phyloP scores from a whole-genome alignment of 225 moss, liverwort and hornwort species.

The Bryum argenteum region DNA sequence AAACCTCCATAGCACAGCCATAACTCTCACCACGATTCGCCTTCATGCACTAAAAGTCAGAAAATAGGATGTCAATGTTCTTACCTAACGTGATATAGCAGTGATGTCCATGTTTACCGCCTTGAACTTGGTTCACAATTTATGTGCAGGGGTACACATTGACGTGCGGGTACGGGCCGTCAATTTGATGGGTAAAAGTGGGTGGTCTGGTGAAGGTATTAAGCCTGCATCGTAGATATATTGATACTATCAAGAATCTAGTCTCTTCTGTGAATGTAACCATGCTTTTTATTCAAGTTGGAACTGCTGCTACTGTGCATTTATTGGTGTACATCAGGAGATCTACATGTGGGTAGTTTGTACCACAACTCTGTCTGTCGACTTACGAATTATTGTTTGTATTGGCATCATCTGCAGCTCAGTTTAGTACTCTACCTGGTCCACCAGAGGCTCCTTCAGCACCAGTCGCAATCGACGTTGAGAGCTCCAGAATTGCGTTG shows the following conservation, averaged over 20 bases:
- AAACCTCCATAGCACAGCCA: not conserved
- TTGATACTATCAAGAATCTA: not conserved
- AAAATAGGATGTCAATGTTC: not conserved
- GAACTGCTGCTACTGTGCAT: not conserved
- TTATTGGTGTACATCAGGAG: not conserved
- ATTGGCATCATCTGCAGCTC: constrained; percentile 32
- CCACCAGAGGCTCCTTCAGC: constrained; percentile 49
- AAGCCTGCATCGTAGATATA: not conserved
- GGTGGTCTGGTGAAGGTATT: constrained; percentile 48
- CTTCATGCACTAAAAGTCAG: not conserved
- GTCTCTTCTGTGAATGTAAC: not conserved
- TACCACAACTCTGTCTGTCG: not conserved
- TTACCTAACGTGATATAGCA: constrained; percentile 14
- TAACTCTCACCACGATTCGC: constrained; percentile 7
- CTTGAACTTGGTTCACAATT: constrained; percentile 6
- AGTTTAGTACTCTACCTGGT: constrained; percentile 49
- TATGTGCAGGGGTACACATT: constrained; percentile 41
- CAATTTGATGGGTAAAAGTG: constrained; percentile 55
- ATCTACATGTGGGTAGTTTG: constrained; percentile 12
- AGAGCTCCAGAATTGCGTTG: constrained; percentile 34
- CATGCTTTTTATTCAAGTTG: constrained; percentile 4
- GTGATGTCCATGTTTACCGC: constrained; percentile 9
- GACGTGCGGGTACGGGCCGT: constrained; percentile 50
- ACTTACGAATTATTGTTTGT: constrained; percentile 16
- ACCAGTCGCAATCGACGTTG: constrained; percentile 29